Percentiles rank a stretch among this genome's conserved stretches.
Conservation (phyloP, 805 yeast species). For the Candida andamanensis region DNA sequence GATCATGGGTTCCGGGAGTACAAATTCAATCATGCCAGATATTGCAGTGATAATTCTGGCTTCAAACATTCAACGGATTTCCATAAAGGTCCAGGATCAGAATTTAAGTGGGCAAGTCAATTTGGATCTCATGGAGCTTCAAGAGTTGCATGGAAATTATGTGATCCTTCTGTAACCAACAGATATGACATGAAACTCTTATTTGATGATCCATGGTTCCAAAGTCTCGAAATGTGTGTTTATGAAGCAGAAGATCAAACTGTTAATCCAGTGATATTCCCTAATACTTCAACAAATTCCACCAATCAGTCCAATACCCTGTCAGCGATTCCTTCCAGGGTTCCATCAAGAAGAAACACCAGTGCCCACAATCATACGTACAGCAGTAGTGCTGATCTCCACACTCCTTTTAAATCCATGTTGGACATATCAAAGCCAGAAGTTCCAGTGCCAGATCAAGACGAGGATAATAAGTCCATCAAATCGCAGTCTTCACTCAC, state of each 20-base stretch:
- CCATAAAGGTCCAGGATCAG: slow-evolving; percentile 61
- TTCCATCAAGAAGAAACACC: slow-evolving; percentile 31
- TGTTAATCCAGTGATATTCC: slow-evolving; percentile 25
- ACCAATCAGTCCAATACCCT: slow-evolving; percentile 3
- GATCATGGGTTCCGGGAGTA: slow-evolving; percentile 53
- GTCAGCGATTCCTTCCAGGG: slow-evolving; percentile 20
- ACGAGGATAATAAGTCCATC: slow-evolving; percentile 6
- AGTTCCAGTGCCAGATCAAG: slow-evolving; percentile 3
- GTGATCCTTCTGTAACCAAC: slow-evolving; percentile 54
- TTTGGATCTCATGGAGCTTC: slow-evolving; percentile 57
- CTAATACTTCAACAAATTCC: slow-evolving; percentile 1
- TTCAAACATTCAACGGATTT: slow-evolving; percentile 45
- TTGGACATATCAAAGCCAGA: slow-evolving; percentile 24
- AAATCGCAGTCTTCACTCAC: slow-evolving; percentile 13
- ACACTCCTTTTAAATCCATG: slow-evolving; percentile 27
- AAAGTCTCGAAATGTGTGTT: slow-evolving; percentile 52
- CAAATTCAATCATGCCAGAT: slow-evolving; percentile 42
- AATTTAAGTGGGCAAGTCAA: slow-evolving; percentile 63
- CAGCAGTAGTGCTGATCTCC: slow-evolving; percentile 2
- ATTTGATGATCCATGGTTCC: slow-evolving; percentile 63
- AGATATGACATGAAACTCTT: slow-evolving; percentile 53
- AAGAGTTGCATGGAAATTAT: slow-evolving; percentile 67
- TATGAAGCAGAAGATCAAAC: slow-evolving; percentile 43
- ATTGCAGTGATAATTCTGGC: slow-evolving; percentile 36
- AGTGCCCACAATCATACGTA: slow-evolving; percentile 2